Evolutionary conservation across 495 filamentous ascomycete species (phyloP).

Genomic region (Trichoderma orchidacearum): DNA sequence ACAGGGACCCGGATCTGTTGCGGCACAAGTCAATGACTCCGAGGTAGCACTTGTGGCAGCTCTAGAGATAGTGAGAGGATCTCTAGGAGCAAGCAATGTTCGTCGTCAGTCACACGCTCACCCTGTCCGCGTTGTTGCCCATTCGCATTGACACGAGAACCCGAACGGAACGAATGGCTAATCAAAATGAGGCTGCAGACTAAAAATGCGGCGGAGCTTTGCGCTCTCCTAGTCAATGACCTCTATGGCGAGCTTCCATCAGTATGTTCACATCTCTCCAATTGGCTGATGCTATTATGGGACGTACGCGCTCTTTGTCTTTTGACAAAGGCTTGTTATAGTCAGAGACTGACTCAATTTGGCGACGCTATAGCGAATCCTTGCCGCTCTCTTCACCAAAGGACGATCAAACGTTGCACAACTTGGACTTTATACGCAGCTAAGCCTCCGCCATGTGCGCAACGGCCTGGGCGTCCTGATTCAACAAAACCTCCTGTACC

Average conservation of each 20-base stretch:
- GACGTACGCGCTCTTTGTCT: background rate
- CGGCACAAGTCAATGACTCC: constrained; percentile 30
- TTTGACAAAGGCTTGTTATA: too few species aligned
- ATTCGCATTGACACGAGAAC: background rate
- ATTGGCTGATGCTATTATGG: background rate
- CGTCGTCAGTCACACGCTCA: constrained; percentile 26
- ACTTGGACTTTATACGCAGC: constrained; percentile 50
- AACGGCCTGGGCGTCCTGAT: constrained; percentile 72
- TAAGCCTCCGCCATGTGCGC: constrained; percentile 54
- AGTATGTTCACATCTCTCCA: constrained; percentile 41
- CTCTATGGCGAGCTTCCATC: constrained; percentile 79
- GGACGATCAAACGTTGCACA: constrained; percentile 62
- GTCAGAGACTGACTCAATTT: background rate
- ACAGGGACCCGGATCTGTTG: background rate
- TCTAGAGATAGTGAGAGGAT: constrained; percentile 62
- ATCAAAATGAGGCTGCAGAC: constrained; percentile 20
- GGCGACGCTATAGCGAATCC: constrained; percentile 47
- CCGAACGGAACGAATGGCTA: constrained; percentile 1
- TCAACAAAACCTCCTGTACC: constrained; percentile 75
- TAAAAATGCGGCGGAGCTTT: constrained; percentile 63
- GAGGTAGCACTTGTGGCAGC: constrained; percentile 52
- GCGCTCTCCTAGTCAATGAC: constrained; percentile 75
- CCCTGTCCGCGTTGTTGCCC: too few species aligned
- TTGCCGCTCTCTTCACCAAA: constrained; percentile 58
- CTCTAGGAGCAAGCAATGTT: constrained; percentile 46